Evolutionary conservation across 768 basidiomycete genomes (phyloP).

Genomic region (Serendipita sp.): DNA sequence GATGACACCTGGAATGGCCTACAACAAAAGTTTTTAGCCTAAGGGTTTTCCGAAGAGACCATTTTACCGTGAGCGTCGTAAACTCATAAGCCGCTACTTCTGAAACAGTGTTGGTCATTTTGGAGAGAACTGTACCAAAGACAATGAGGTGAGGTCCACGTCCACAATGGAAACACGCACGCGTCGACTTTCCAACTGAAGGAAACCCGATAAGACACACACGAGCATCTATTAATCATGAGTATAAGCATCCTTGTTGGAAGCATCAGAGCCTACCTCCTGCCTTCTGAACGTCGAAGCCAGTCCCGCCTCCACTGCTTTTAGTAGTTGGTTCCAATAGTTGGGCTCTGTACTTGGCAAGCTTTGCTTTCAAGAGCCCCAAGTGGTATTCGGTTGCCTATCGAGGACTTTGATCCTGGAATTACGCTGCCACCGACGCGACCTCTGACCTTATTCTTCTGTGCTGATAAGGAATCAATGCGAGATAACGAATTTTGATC

Average conservation of each 20-base stretch:
- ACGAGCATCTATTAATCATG: conserved; percentile 43
- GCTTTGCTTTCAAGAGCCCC: conserved; percentile 83
- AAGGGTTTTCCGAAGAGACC: conserved; percentile 13
- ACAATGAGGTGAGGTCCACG: not conserved
- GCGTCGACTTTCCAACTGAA: conserved; percentile 71
- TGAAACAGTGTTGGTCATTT: conserved; percentile 81
- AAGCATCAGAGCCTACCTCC: conserved; percentile 27
- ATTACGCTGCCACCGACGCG: not conserved
- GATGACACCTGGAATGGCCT: conserved; percentile 95
- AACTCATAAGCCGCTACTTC: conserved; percentile 90
- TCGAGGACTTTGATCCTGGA: not conserved
- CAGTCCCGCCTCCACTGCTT: conserved; percentile 61
- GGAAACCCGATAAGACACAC: conserved; percentile 92
- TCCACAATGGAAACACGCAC: conserved; percentile 5
- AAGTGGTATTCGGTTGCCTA: conserved; percentile 91
- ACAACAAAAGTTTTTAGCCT: not conserved
- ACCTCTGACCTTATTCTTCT: conserved; percentile 79
- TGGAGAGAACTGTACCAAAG: conserved; percentile 77
- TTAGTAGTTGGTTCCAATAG: conserved; percentile 84
- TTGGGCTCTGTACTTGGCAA: conserved; percentile 87
- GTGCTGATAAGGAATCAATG: conserved; percentile 32
- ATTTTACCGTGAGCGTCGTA: conserved; percentile 63
- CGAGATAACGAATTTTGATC: not conserved
- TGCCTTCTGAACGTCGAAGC: conserved; percentile 76
- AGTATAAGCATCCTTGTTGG: not conserved